Percentiles rank a stretch among this genome's conserved stretches.
Conservation (phyloP, 192 early-diverging fungal species). For the Coemansia sp. region DNA sequence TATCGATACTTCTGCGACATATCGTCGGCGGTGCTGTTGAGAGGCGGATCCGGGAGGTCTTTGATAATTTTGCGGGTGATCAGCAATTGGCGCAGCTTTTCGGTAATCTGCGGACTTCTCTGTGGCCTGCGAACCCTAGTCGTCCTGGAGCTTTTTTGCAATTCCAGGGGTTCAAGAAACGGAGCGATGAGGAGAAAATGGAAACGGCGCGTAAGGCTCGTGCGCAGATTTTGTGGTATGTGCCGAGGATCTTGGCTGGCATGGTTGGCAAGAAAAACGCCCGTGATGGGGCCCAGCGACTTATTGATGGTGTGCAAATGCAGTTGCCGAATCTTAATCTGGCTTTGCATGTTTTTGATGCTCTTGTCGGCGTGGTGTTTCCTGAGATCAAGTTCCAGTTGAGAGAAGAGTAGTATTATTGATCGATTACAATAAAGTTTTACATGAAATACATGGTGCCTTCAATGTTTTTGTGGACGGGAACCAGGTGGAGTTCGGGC, state of each 20-base stretch:
- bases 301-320: slow-evolving; percentile 76
- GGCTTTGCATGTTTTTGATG: slow-evolving; percentile 76
- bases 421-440: not conserved
- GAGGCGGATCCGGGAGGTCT: slow-evolving; percentile 57
- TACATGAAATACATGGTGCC: slow-evolving; percentile 47
- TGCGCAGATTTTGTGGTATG: slow-evolving; percentile 59
- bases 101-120: slow-evolving; percentile 21
- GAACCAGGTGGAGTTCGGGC: slow-evolving; percentile 16
- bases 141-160: not conserved
- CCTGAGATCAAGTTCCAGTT: slow-evolving; percentile 61
- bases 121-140: slow-evolving; percentile 43
- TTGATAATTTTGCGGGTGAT: slow-evolving; percentile 33
- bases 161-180: slow-evolving; percentile 13
- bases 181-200: slow-evolving; percentile 43
- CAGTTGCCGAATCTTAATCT: slow-evolving; percentile 77
- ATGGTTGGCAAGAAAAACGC: slow-evolving; percentile 88
- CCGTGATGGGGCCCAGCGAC: slow-evolving; percentile 66
- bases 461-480: slow-evolving; percentile 23
- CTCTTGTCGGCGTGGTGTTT: slow-evolving; percentile 67
- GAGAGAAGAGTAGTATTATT: not conserved
- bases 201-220: slow-evolving; percentile 56
- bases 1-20: slow-evolving; percentile 83
- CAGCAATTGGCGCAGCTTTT: slow-evolving; percentile 25
- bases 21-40: slow-evolving; percentile 88
- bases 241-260: slow-evolving; percentile 70